Conservation (phyloP, 2,329 filamentous ascomycete genomes). For the Trichoderma polysporum region DNA sequence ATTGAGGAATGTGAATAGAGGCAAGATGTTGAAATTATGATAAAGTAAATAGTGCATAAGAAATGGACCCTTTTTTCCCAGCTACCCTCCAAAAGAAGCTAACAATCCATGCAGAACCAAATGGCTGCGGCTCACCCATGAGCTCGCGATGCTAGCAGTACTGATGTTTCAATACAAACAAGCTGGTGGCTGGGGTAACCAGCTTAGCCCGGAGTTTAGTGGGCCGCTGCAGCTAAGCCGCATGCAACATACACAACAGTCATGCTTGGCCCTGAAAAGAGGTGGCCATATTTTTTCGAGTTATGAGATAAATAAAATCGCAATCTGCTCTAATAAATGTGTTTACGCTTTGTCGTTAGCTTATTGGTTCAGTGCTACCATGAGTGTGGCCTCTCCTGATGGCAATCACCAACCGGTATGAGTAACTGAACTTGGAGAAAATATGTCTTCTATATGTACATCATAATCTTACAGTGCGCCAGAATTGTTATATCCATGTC, state of each 20-base stretch:
- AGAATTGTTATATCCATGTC: neutral
- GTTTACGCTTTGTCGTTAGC: neutral
- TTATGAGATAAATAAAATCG: neutral
- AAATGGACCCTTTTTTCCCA: neutral
- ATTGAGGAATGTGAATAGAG: neutral
- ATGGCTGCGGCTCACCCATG: neutral
- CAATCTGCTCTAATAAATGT: neutral
- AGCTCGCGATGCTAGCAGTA: neutral
- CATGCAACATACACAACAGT: neutral
- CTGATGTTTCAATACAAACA: constrained; percentile 12
- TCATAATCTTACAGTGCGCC: neutral
- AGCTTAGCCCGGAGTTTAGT: neutral
- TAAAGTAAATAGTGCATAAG: neutral
- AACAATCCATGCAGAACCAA: neutral
- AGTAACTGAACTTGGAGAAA: neutral
- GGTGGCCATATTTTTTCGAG: neutral
- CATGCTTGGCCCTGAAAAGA: neutral
- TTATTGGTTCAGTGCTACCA: neutral
- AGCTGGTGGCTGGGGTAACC: constrained; percentile 18
- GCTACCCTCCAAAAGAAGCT: neutral
- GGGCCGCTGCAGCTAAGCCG: neutral
- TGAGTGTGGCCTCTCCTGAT: neutral
- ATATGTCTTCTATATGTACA: neutral
- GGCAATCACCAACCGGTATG: neutral
- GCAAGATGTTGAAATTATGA: neutral